Evolutionary conservation across 169 alveolate genomes (phyloP).

Genomic region (Babesia microti): DNA sequence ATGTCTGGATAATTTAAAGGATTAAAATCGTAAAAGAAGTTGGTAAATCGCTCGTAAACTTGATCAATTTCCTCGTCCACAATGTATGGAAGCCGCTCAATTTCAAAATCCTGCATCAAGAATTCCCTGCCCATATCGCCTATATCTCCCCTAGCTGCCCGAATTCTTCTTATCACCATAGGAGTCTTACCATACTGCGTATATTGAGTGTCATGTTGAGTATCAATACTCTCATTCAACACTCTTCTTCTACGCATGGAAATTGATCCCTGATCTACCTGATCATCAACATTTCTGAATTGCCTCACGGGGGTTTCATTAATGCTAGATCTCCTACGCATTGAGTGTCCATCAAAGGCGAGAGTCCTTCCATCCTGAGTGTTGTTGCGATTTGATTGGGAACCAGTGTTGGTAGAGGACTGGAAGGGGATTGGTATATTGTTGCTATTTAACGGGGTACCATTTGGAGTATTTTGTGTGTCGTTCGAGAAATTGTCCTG

Average conservation of each 20-base stretch:
- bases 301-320: slow-evolving; percentile 5
- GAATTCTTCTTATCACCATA: slow-evolving; percentile 56
- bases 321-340: too few relatives aligned
- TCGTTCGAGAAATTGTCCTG: too few relatives aligned
- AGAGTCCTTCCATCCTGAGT: too few relatives aligned
- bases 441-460: too few relatives aligned
- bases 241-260: slow-evolving; percentile 26
- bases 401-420: too few relatives aligned
- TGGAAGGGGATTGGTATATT: too few relatives aligned
- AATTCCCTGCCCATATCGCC: slow-evolving; percentile 77
- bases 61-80: slow-evolving; percentile 61
- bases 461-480: too few relatives aligned
- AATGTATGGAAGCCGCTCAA: slow-evolving; percentile 62
- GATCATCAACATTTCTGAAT: neutral
- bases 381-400: too few relatives aligned
- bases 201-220: slow-evolving; percentile 47
- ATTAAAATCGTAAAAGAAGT: slow-evolving; percentile 53
- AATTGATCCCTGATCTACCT: neutral
- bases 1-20: slow-evolving; percentile 50
- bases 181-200: slow-evolving; percentile 70
- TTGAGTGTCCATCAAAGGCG: too few relatives aligned
- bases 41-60: slow-evolving; percentile 50
- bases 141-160: slow-evolving; percentile 69
- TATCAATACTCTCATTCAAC: slow-evolving; percentile 9
- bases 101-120: slow-evolving; percentile 66